phyloP scores from a whole-genome alignment of 2,329 filamentous ascomycete species.

The Botrytis cinerea region DNA sequence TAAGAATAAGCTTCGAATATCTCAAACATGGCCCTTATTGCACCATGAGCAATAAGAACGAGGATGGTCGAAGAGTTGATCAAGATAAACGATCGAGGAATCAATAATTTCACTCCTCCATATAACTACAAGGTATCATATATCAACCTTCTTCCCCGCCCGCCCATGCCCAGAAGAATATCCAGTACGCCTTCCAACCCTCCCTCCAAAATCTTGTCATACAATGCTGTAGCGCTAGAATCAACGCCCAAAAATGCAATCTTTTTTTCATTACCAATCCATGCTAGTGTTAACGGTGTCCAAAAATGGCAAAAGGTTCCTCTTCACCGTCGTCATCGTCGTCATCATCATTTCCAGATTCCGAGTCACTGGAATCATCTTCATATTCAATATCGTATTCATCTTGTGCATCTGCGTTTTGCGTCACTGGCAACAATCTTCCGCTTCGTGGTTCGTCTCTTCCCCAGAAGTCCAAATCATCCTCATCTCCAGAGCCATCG shows the following conservation, averaged over 20 bases:
- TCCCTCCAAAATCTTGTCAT: constrained; percentile 1
- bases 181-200: constrained; percentile 17
- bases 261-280: neutral
- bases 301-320: constrained; percentile 54
- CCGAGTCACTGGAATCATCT: constrained; percentile 29
- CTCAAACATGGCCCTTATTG: neutral
- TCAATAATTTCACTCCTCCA: constrained; percentile 4
- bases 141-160: constrained; percentile 2
- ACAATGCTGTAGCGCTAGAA: constrained; percentile 12
- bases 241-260: constrained; percentile 20
- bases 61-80: neutral
- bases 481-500: constrained; percentile 52
- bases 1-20: neutral
- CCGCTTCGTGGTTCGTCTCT: constrained; percentile 47
- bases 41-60: neutral
- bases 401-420: constrained; percentile 39
- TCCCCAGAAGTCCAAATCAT: constrained; percentile 52
- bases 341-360: constrained; percentile 38
- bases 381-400: constrained; percentile 45
- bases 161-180: constrained; percentile 12
- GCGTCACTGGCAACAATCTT: constrained; percentile 36
- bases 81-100: neutral
- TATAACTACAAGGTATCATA: constrained; percentile 19
- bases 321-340: constrained; percentile 48
- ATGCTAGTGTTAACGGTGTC: constrained; percentile 47